Evolutionary conservation across 2,329 filamentous ascomycete species (phyloP).

Genomic region (Botrytis cinerea): DNA sequence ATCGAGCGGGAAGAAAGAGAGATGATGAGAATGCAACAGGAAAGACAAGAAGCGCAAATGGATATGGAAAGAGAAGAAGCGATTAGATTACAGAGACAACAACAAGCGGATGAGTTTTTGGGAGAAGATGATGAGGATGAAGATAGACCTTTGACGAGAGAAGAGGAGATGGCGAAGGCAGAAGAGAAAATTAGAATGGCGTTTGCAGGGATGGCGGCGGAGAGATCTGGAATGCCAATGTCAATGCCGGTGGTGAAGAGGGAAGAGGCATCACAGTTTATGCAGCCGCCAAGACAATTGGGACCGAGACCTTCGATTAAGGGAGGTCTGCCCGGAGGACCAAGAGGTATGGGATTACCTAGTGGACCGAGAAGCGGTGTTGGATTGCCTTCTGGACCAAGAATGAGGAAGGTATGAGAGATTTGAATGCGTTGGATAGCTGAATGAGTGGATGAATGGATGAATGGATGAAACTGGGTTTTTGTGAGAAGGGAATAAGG

Average conservation of each 20-base stretch:
- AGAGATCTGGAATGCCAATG: slow-evolving; percentile 18
- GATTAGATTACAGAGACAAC: neutral
- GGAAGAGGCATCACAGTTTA: neutral
- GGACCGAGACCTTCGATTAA: slow-evolving; percentile 16
- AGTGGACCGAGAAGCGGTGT: neutral
- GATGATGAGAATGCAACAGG: slow-evolving; percentile 10
- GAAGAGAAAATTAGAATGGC: slow-evolving; percentile 29
- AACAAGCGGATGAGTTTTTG: slow-evolving; percentile 4
- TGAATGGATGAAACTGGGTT: neutral
- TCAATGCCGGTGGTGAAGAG: neutral
- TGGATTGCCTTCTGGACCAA: slow-evolving; percentile 9
- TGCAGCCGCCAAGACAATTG: slow-evolving; percentile 1
- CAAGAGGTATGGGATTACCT: slow-evolving; percentile 21
- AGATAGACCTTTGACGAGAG: slow-evolving; percentile 24
- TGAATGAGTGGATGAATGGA: neutral
- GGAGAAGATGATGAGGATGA: slow-evolving; percentile 6
- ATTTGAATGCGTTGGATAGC: neutral
- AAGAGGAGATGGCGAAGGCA: slow-evolving; percentile 29
- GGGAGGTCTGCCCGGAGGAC: slow-evolving; percentile 23
- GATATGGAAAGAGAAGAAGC: slow-evolving; percentile 13
- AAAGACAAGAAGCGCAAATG: slow-evolving; percentile 3
- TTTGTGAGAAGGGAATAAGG: neutral
- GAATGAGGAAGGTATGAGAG: neutral
- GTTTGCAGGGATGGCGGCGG: slow-evolving; percentile 27
- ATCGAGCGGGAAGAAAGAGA: slow-evolving; percentile 18